Conservation (phyloP, 768 basidiomycete species). For the Suillus brevipes region DNA sequence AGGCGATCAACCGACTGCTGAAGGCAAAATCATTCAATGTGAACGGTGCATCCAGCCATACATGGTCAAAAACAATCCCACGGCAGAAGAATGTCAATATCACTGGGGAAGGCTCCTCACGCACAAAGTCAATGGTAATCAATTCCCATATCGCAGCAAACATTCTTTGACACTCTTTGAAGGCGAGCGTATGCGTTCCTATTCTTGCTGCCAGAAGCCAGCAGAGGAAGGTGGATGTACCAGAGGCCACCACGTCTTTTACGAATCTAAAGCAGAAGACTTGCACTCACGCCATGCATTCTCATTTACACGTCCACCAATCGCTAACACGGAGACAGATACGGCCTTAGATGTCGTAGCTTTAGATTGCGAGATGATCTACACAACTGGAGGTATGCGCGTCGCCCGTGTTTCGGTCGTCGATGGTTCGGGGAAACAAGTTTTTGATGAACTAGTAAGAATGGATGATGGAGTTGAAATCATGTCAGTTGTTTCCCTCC, state of each 20-base stretch:
- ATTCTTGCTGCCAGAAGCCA: conserved; percentile 76
- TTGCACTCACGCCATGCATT: conserved; percentile 80
- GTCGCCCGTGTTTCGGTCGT: conserved; percentile 90
- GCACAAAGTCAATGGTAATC: conserved; percentile 61
- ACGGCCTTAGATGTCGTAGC: conserved; percentile 75
- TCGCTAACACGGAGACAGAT: conserved; percentile 12
- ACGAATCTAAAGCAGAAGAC: conserved; percentile 62
- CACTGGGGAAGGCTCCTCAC: conserved; percentile 81
- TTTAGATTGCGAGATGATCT: conserved; percentile 96
- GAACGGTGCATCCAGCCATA: conserved; percentile 78
- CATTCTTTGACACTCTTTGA: conserved; percentile 12
- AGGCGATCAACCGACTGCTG: conserved; percentile 59
- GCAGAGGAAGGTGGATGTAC: conserved; percentile 67
- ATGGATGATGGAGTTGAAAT: conserved; percentile 82
- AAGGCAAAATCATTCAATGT: conserved; percentile 66
- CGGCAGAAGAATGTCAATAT: conserved; percentile 65
- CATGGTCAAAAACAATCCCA: conserved; percentile 58
- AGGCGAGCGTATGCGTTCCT: conserved; percentile 72
- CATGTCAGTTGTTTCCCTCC: conserved; percentile 49
- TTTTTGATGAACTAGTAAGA: conserved; percentile 81
- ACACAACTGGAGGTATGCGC: conserved; percentile 89
- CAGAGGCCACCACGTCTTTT: conserved; percentile 87
- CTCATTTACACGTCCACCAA: conserved; percentile 42
- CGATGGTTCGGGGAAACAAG: conserved; percentile 66
- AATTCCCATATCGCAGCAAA: not conserved